phyloP scores from a whole-genome alignment of 495 filamentous ascomycete genomes.

The Aspergillus steynii region DNA sequence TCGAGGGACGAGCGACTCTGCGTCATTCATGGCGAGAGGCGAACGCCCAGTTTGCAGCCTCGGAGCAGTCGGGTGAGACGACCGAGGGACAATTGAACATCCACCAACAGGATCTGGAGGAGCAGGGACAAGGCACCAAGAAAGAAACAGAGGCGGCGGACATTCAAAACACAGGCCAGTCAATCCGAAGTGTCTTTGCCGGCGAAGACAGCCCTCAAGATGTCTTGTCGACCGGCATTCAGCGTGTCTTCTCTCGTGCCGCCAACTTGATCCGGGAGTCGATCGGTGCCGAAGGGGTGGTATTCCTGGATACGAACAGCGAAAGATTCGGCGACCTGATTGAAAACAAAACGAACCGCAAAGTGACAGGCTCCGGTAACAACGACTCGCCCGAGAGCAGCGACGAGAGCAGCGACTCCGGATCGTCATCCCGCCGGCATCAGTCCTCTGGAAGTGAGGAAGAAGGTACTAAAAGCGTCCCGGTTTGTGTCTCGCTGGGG shows the following conservation, averaged over 20 bases:
- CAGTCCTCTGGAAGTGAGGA: not conserved
- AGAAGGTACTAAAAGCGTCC: constrained; percentile 1
- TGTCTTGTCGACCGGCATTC: constrained; percentile 4
- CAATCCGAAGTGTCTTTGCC: constrained; percentile 11
- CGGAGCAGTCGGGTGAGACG: constrained; percentile 13
- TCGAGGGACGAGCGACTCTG: constrained; percentile 29
- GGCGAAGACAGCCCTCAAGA: constrained; percentile 17
- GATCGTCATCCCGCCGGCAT: not conserved
- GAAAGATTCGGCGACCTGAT: constrained; percentile 17
- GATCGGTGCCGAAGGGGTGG: constrained; percentile 51
- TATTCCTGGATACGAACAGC: constrained; percentile 50
- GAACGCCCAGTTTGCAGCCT: constrained; percentile 13
- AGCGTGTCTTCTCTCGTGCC: constrained; percentile 32
- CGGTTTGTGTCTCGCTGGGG: constrained; percentile 17
- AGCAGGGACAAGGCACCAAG: constrained; percentile 3
- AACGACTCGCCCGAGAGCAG: constrained; percentile 13
- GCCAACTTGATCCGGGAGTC: constrained; percentile 52
- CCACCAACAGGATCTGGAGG: constrained; percentile 24
- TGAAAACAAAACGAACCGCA: constrained; percentile 9
- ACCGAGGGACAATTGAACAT: constrained; percentile 25
- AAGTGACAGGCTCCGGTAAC: constrained; percentile 5
- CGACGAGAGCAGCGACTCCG: constrained; percentile 21
- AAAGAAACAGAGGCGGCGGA: not conserved
- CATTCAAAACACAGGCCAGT: not conserved
- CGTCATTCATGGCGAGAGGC: constrained; percentile 27